phyloP scores from a whole-genome alignment of 768 basidiomycete genomes.

The Termitomyces bulborhizus region DNA sequence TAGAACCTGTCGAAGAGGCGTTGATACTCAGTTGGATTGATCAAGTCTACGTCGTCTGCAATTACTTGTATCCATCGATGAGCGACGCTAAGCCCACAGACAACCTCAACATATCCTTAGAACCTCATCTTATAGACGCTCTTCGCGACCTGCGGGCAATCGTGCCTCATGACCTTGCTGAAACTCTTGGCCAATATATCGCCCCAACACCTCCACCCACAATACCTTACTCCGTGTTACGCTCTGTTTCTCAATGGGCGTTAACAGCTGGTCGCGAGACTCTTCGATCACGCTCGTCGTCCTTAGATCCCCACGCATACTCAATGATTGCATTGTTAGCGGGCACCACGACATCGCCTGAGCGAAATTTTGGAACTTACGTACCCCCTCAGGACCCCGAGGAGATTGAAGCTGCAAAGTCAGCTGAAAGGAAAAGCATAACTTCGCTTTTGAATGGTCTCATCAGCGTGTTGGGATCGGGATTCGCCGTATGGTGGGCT shows the following conservation, averaged over 20 bases:
- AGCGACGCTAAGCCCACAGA: constrained; percentile 12
- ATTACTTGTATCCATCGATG: constrained; percentile 16
- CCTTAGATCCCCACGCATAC: constrained; percentile 50
- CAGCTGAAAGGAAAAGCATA: constrained; percentile 58
- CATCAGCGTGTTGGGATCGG: constrained; percentile 61
- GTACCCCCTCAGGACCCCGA: constrained; percentile 39
- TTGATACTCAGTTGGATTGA: background rate
- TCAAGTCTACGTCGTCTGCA: background rate
- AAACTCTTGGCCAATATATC: constrained; percentile 35
- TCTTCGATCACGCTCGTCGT: constrained; percentile 31
- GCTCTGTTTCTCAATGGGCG: constrained; percentile 62
- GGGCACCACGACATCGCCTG: constrained; percentile 73
- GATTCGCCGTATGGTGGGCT: constrained; percentile 69
- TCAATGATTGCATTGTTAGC: constrained; percentile 72
- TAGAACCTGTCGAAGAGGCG: background rate
- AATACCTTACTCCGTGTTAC: constrained; percentile 59
- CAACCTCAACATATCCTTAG: constrained; percentile 60
- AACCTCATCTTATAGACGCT: constrained; percentile 49
- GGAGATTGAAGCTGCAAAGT: constrained; percentile 36
- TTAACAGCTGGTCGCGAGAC: constrained; percentile 41
- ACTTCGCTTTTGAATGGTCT: constrained; percentile 67
- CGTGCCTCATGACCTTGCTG: constrained; percentile 39
- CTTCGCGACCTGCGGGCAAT: constrained; percentile 39
- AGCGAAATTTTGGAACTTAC: constrained; percentile 58
- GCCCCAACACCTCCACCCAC: constrained; percentile 28